Percentiles rank a stretch among this genome's conserved stretches.
Evolutionary conservation across 2,329 filamentous ascomycete species (phyloP).

Genomic region (Acephala macrosclerotiorum): DNA sequence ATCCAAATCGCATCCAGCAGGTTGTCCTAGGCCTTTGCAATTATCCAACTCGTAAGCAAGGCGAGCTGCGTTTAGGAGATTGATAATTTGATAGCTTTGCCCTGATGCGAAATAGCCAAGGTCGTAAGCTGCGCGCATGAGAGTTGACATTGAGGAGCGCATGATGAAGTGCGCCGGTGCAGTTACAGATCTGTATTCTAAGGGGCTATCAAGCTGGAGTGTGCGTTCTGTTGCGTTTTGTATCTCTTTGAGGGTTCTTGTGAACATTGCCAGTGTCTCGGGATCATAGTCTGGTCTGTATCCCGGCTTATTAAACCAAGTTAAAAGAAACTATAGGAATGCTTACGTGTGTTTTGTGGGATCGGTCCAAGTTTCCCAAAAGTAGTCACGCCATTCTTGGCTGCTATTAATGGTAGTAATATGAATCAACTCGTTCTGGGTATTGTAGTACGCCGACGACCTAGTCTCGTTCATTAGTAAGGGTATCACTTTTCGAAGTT

Average conservation of each 20-base stretch:
- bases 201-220: neutral
- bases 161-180: neutral
- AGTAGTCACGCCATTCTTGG: conserved; percentile 15
- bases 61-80: neutral
- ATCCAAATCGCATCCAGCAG: neutral
- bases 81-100: neutral
- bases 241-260: neutral
- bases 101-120: neutral
- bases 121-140: conserved; percentile 2
- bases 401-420: conserved; percentile 8
- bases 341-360: neutral
- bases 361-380: conserved; percentile 5
- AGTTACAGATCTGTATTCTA: conserved; percentile 5
- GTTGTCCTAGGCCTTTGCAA: conserved; percentile 3
- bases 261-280: conserved; percentile 3
- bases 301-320: neutral
- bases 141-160: conserved; percentile 4
- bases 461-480: neutral
- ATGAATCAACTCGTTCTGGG: neutral
- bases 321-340: neutral
- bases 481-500: neutral
- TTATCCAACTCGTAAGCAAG: conserved; percentile 12
- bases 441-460: conserved; percentile 8
- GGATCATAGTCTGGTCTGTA: neutral
- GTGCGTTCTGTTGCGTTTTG: neutral